Evolutionary conservation across 2,329 filamentous ascomycete genomes (phyloP).

Genomic region (Coccinonectria pachysandricola): DNA sequence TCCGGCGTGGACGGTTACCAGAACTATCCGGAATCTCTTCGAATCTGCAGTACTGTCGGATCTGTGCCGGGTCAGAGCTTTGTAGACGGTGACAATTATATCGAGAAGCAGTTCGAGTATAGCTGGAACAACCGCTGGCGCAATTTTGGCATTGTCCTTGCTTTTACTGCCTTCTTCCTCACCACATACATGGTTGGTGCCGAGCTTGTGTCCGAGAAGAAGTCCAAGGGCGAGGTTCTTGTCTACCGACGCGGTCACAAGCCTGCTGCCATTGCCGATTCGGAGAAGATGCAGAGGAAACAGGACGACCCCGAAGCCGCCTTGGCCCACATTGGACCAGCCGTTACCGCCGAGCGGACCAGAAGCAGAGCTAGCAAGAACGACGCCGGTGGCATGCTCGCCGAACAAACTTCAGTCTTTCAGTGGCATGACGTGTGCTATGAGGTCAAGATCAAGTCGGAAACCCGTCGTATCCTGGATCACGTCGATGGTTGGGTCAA

Average conservation of each 20-base stretch:
- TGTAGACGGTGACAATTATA: constrained; percentile 38
- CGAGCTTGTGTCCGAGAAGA: constrained; percentile 54
- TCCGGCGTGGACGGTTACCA: constrained; percentile 17
- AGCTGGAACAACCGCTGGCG: constrained; percentile 52
- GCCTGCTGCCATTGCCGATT: constrained; percentile 45
- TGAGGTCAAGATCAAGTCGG: constrained; percentile 66
- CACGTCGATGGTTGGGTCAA: constrained; percentile 90
- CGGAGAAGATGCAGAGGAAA: constrained; percentile 51
- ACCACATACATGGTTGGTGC: constrained; percentile 51
- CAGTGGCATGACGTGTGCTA: constrained; percentile 80
- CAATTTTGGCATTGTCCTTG: constrained; percentile 61
- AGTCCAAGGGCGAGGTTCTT: constrained; percentile 67
- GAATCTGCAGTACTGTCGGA: constrained; percentile 38
- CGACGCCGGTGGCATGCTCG: constrained; percentile 32
- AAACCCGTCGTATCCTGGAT: constrained; percentile 67
- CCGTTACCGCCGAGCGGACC: constrained; percentile 34
- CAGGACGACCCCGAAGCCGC: constrained; percentile 51
- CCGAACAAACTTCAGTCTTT: constrained; percentile 63
- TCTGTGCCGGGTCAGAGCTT: constrained; percentile 30
- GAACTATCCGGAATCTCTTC: constrained; percentile 15
- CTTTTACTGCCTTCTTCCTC: constrained; percentile 53
- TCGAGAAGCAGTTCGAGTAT: constrained; percentile 40
- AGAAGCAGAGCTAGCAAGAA: constrained; percentile 25
- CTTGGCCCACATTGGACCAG: constrained; percentile 37
- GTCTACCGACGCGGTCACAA: constrained; percentile 63